Base-by-base conservation (phyloP, 192 early-diverging fungal species). In the Umbelopsis ramanniana region DNA sequence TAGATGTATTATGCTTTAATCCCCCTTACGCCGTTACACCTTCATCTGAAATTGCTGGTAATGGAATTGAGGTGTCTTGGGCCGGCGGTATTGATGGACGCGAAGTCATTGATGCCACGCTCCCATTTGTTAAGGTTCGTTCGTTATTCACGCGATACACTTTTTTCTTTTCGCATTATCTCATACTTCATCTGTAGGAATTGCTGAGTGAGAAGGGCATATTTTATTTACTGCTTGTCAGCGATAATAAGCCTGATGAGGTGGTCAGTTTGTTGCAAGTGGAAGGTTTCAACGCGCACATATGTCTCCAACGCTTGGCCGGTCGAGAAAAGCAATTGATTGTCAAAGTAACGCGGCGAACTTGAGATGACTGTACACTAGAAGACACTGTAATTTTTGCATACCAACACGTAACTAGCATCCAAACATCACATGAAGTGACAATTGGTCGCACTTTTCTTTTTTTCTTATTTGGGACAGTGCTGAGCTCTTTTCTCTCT, bases 21-120 rank as follows among this genome's bases (percentile, higher is more conserved):
- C 97, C 97, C 21, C 97, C 97, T 0, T 99, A 99, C 74, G 97
- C 94, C 8, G 89, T 96, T 0, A 98, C 97, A 1, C 84, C 91
- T 1, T 80, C 83, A 9, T 86, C 88, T 19, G 97, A 98, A 54
- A 88, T 97, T 1, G 89, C 88, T n/a, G 82, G 85, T 5, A 74
- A 78, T 67, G 79, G 76, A 17, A 93, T 97, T 46, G 93, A 91
- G 22, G 93, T 93, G 0, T 83, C 92, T 0, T 98, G 97, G 97
- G 96, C 97, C 0, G 97, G 97, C 8, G 97, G 97, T 5, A 84
- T 89, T n/a, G 84, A 92, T 68, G 97, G 97, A 12, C 79, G 95
- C 15, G 91, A 94, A 71, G 95, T 98, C 6, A 89, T 95, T 72
- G 93, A 97, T 82, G 69, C 73, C 52, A 74, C 93, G 60, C 74